Base-by-base conservation (phyloP, 805 yeast genomes). In the Tetrapisispora fleetii region DNA sequence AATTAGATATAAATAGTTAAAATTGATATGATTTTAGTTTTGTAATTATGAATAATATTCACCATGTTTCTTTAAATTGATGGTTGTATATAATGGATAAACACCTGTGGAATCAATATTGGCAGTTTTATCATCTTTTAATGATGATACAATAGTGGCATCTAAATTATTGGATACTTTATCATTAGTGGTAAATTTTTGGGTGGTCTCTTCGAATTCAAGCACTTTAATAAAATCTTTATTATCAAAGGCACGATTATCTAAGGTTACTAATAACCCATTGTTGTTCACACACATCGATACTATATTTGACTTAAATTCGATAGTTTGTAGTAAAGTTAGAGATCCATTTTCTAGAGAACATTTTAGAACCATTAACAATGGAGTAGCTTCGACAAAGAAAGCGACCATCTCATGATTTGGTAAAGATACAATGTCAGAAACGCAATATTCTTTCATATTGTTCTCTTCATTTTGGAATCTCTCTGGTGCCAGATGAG, bases 401-500 rank as follows among this genome's bases (percentile, higher is more conserved):
- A 78, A 74, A 10, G 76, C 69, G 37, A 75, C 38, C 37, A 65
- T 58, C 24, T 68, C 67, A 10, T 50, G 37, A 4, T 58, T 58
- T 1, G 58, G 44, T 48, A 69, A 57, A 6, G 79, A 58, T 5
- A 68, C 51, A 13, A 78, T 63, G 46, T 73, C 67, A 1, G 78
- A 65, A 2, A 83, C 79, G 32, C 79, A 69, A 46, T 71, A 72
- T 62, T 84, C 90, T 47, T 69, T 70, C 11, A 68, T 46, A 51
- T 70, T 67, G 38, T 68, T 68, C 3, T 60, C 55, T 19, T 80
- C 81, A 50, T 77, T 76, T 63, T 77, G 77, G 60, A 81, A 81
- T 59, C 84, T 73, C 41, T 71, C 76, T 14, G 89, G 85, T 0
- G 86, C 84, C 47, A 74, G 62, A 60, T 85, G 91, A 1, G 56